A percentile compares a stretch with the other conserved stretches of the same genome.
Evolutionary conservation across 805 yeast genomes (phyloP).

Genomic region (Candida koratica): DNA sequence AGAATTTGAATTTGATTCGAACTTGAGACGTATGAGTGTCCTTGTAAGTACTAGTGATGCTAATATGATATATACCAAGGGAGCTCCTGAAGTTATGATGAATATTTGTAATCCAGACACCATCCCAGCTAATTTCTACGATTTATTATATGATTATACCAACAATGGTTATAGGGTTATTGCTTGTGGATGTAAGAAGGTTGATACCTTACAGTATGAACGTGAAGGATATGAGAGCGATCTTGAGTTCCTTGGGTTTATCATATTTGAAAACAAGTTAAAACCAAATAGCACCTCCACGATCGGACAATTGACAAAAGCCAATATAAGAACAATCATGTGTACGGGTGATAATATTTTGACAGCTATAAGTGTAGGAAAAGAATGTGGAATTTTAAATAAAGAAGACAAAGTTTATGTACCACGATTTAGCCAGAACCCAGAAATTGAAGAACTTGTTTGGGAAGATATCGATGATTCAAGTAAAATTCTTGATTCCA

Average conservation of each 20-base stretch:
- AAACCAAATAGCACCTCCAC: conserved; percentile 66
- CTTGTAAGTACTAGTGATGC: conserved; percentile 28
- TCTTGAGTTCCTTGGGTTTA: conserved; percentile 78
- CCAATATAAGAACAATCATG: conserved; percentile 82
- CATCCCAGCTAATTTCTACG: conserved; percentile 71
- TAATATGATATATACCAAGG: conserved; percentile 61
- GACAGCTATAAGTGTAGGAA: conserved; percentile 91
- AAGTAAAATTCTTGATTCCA: conserved; percentile 54
- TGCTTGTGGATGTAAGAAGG: conserved; percentile 87
- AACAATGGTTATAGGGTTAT: conserved; percentile 94
- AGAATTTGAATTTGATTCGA: conserved; percentile 80
- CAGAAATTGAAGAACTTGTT: conserved; percentile 37
- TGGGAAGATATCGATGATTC: conserved; percentile 73
- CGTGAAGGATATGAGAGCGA: conserved; percentile 69
- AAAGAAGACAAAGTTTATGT: conserved; percentile 41
- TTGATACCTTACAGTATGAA: conserved; percentile 21
- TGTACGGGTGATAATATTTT: conserved; percentile 96
- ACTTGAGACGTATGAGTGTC: conserved; percentile 87
- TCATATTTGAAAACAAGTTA: conserved; percentile 87
- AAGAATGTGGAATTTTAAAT: conserved; percentile 69
- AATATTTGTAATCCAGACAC: conserved; percentile 69
- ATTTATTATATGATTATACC: conserved; percentile 75
- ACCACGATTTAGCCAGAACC: conserved; percentile 52
- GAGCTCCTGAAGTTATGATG: conserved; percentile 93
- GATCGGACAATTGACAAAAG: conserved; percentile 54